Evolutionary conservation across 371 early-diverging fungal genomes (phyloP).

Genomic region (Funneliformis caledonium): DNA sequence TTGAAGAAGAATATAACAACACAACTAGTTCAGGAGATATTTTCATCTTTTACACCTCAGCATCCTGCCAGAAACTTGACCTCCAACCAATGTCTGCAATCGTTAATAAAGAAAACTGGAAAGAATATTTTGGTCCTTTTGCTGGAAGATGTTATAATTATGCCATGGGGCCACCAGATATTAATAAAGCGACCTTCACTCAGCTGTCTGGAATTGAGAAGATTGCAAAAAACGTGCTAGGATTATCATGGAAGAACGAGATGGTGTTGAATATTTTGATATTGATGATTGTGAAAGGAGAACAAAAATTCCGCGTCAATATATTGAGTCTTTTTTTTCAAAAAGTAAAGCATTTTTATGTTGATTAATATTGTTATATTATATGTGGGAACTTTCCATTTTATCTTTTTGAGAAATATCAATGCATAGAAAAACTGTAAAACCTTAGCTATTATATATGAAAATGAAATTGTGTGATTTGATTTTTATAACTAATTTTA

Average conservation of each 20-base stretch:
- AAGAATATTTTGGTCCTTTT: slow-evolving; percentile 43
- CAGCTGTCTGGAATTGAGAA: neutral
- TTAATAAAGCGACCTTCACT: neutral
- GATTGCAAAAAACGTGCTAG: no score
- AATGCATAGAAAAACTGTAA: no score
- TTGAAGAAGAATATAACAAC: slow-evolving; percentile 40
- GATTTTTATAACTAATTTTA: no score
- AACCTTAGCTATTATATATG: no score
- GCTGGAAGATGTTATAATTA: slow-evolving; percentile 36
- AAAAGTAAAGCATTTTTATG: no score
- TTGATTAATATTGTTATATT: no score
- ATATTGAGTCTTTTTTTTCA: neutral
- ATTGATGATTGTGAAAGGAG: neutral
- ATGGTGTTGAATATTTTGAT: neutral
- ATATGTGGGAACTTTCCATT: no score
- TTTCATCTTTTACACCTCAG: slow-evolving; percentile 42
- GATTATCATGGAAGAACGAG: no score
- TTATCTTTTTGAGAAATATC: no score
- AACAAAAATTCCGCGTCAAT: neutral
- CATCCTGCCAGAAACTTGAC: neutral
- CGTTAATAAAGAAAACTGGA: slow-evolving; percentile 42
- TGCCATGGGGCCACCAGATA: neutral
- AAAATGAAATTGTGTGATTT: no score
- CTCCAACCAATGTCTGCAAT: slow-evolving; percentile 43
- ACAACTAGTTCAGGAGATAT: slow-evolving; percentile 42